A percentile compares a stretch with the other conserved stretches of the same genome.
phyloP scores from a whole-genome alignment of 345 rosid genomes.

The Populus deltoides region DNA sequence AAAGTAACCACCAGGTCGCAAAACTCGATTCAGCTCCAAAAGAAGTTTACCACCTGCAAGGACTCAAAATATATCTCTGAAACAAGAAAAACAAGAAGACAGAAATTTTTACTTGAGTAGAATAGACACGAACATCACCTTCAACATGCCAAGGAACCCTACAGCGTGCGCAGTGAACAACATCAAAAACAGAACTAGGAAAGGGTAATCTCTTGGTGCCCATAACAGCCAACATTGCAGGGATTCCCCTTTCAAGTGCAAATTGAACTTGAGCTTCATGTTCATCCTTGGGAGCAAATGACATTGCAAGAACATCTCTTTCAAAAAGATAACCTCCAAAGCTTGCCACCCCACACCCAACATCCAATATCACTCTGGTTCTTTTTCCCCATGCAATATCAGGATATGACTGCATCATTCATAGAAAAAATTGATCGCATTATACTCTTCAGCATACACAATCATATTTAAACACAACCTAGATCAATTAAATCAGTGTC shows the following conservation, averaged over 20 bases:
- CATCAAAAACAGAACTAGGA: conserved; percentile 86
- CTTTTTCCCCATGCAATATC: conserved; percentile 83
- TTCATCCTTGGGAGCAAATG: conserved; percentile 98
- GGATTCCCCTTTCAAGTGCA: conserved; percentile 98
- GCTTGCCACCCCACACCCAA: conserved; percentile 99
- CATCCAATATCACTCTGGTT: conserved; percentile 83
- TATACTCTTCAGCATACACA: conserved; percentile 14
- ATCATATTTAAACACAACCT: neutral
- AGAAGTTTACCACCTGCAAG: conserved; percentile 83
- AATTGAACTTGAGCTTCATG: conserved; percentile 99
- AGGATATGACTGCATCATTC: conserved; percentile 65
- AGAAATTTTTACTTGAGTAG: neutral
- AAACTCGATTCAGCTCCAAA: conserved; percentile 77
- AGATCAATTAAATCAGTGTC: neutral
- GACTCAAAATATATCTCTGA: conserved; percentile 16
- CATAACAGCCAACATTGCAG: conserved; percentile 96
- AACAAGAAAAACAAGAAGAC: neutral
- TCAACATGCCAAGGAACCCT: conserved; percentile 99
- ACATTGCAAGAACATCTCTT: conserved; percentile 80
- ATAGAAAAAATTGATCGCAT: neutral
- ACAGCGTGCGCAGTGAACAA: conserved; percentile 95
- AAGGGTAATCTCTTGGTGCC: conserved; percentile 92
- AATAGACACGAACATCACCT: conserved; percentile 42
- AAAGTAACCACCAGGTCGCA: conserved; percentile 91
- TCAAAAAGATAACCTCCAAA: conserved; percentile 96